A percentile compares a stretch with the other conserved stretches of the same genome.
These are phyloP conservation scores for Colletotrichum somersetense DNA, from an alignment of 2,329 filamentous ascomycete genomes.

Conservation along the genomic window DNA sequence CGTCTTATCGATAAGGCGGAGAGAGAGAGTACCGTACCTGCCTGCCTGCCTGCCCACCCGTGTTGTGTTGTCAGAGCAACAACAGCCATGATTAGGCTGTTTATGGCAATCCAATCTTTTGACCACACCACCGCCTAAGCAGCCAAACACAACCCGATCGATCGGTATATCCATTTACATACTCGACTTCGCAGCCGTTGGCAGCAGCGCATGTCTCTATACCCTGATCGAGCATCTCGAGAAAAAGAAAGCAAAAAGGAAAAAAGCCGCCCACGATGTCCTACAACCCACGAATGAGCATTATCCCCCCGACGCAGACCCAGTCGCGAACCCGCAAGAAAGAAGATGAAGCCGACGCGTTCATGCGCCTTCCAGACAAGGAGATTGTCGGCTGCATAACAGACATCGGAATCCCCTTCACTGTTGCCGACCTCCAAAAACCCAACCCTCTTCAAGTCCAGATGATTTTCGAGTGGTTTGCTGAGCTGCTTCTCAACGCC, in stretches of 20 bases:
- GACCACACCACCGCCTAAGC: neutral
- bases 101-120: slow-evolving; percentile 19
- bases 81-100: slow-evolving; percentile 4
- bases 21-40: too few species aligned
- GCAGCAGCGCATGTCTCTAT: neutral
- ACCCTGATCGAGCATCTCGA: neutral
- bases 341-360: slow-evolving; percentile 70
- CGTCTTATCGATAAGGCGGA: slow-evolving; percentile 12
- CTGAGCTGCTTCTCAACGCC: slow-evolving; percentile 91
- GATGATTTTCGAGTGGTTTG: slow-evolving; percentile 98
- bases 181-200: neutral
- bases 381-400: slow-evolving; percentile 98
- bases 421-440: slow-evolving; percentile 87
- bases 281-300: slow-evolving; percentile 72
- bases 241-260: too few species aligned
- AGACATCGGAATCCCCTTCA: slow-evolving; percentile 94
- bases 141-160: slow-evolving; percentile 3
- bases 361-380: slow-evolving; percentile 71
- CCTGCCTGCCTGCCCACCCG: too few species aligned
- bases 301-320: slow-evolving; percentile 64
- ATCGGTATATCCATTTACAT: neutral
- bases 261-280: slow-evolving; percentile 58
- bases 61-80: slow-evolving; percentile 38
- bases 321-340: slow-evolving; percentile 68
- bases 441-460: slow-evolving; percentile 95